Evolutionary conservation across 257 asterid species (phyloP), one percentile per base, ranked within the genome.

Genomic region (Plectranthus barbatus): DNA sequence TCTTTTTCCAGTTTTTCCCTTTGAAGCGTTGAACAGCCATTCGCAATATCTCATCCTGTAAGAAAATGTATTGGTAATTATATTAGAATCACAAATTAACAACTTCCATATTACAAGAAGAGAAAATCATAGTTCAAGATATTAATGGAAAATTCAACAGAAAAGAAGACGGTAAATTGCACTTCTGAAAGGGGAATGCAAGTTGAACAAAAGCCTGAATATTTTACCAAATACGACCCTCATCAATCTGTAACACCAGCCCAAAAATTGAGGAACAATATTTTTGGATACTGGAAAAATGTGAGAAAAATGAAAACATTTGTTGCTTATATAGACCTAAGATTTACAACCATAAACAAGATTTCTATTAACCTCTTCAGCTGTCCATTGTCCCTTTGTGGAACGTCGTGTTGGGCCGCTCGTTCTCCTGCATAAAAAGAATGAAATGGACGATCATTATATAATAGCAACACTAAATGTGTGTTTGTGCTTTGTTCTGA

Each of bases 301-400:
- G n/a, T n/a, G n/a, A n/a, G n/a, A n/a, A n/a, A n/a, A n/a, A n/a
- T 19, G 36, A 23, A 51, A 59, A 65, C 18, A 40, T 29, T 15
- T 20, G 51, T 12, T 62, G 52, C 60, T 48, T 7, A 57, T 26
- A 17, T 3, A 45, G 67, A 77, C 34, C 36, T 23, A 20, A 45
- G 13, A 36, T 26, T 26, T 26, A 26, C 5, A 26, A 26, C n/a
- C 5, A 26, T 5, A 26, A 26, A 26, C 5, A 26, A 26, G 31
- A 56, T 53, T 69, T 45, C 21, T 41, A 54, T 51, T 71, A 69
- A 93, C 99, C 97, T 93, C 97, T 75, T 90, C 97, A 13, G 84
- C 77, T n/a, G 95, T 87, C 99, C 99, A 93, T 68, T 93, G 97
- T 14, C 99, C 99, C 83, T 91, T 93, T 60, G 99, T 87, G 61